Conservation (phyloP, 2,329 filamentous ascomycete genomes). For the Pseudopyricularia cyperi region DNA sequence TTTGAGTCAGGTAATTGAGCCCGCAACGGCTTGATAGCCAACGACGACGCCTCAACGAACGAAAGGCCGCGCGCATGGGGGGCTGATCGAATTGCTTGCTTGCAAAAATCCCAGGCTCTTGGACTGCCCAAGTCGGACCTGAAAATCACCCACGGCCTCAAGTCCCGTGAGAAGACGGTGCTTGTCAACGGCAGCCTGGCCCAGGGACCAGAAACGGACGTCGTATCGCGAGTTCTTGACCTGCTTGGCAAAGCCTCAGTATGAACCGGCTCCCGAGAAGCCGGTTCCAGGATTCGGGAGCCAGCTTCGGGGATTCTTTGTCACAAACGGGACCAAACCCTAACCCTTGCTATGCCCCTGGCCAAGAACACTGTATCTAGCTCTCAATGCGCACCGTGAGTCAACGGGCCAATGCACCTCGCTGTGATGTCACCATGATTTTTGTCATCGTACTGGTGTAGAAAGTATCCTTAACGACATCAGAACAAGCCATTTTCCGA, state of each 20-base stretch:
- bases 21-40: neutral
- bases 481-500: neutral
- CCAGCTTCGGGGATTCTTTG: too few relatives aligned
- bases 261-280: too few relatives aligned
- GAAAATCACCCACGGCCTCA: slow-evolving; percentile 47
- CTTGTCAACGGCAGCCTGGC: slow-evolving; percentile 20
- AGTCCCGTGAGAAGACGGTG: slow-evolving; percentile 52
- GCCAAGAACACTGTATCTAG: neutral
- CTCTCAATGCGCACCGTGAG: neutral
- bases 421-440: neutral
- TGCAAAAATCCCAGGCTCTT: slow-evolving; percentile 32
- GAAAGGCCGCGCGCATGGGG: neutral
- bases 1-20: slow-evolving; percentile 49
- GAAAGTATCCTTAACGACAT: neutral
- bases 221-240: slow-evolving; percentile 3
- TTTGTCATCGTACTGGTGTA: neutral
- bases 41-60: neutral
- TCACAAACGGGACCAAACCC: too few relatives aligned
- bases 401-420: too few relatives aligned
- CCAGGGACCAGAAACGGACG: slow-evolving; percentile 1
- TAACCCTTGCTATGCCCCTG: too few relatives aligned
- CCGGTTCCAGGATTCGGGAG: neutral
- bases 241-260: slow-evolving; percentile 4
- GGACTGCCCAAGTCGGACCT: slow-evolving; percentile 50
- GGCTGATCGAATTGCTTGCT: slow-evolving; percentile 2